A percentile compares a stretch with the other conserved stretches of the same genome.
Conservation (phyloP, 495 filamentous ascomycete species). For the Aspergillus sclerotiicarbonarius region DNA sequence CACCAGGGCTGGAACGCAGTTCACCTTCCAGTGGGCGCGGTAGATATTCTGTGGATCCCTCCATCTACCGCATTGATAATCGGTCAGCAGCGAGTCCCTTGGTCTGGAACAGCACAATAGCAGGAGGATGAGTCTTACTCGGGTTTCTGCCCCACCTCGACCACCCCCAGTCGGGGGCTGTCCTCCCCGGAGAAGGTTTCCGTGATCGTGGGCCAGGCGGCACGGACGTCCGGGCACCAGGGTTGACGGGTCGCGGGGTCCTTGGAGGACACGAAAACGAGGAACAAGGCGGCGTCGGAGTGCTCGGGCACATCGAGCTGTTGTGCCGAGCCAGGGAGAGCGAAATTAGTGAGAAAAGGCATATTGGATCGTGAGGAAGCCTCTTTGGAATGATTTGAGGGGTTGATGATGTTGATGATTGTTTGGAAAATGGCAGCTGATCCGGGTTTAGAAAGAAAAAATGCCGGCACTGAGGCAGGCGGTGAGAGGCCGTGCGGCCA, state of each 20-base stretch:
- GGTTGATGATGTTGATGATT: too few species aligned
- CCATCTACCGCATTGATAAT: slow-evolving; percentile 25
- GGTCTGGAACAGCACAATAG: too few species aligned
- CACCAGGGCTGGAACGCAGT: slow-evolving; percentile 26
- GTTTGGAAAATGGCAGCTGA: too few species aligned
- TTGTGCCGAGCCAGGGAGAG: slow-evolving; percentile 20
- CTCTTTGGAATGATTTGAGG: neutral
- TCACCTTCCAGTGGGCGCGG: slow-evolving; percentile 26
- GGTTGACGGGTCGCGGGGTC: slow-evolving; percentile 28
- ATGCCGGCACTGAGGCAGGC: too few species aligned
- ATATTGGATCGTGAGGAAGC: slow-evolving; percentile 11
- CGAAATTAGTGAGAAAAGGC: slow-evolving; percentile 28
- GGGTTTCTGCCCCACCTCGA: slow-evolving; percentile 29
- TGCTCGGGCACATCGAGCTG: slow-evolving; percentile 19
- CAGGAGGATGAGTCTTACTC: slow-evolving; percentile 18
- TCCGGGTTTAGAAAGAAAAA: too few species aligned
- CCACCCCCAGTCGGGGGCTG: slow-evolving; percentile 21
- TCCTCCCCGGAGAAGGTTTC: slow-evolving; percentile 19
- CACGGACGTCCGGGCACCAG: slow-evolving; percentile 35
- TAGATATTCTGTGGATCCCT: slow-evolving; percentile 28
- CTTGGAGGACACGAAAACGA: slow-evolving; percentile 28
- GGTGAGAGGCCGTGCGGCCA: too few species aligned
- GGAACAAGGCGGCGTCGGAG: slow-evolving; percentile 21
- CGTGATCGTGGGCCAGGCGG: slow-evolving; percentile 27
- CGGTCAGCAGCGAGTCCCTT: neutral